Conservation (phyloP, 495 filamentous ascomycete genomes). For the Penicillium simplicissimum region DNA sequence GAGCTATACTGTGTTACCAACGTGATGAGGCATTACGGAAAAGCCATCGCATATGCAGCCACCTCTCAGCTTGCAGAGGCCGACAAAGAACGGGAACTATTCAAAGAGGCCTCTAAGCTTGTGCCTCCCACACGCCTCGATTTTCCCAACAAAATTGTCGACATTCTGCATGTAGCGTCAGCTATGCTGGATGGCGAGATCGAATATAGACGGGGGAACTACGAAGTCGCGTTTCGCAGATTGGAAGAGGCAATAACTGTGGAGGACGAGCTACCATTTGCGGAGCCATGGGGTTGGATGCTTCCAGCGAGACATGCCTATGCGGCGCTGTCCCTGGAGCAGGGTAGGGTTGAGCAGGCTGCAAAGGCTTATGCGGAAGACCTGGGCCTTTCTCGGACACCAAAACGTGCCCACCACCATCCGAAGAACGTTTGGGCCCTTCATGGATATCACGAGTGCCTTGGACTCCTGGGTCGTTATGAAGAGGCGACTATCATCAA, state of each 20-base stretch:
- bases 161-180: constrained; percentile 54
- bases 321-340: constrained; percentile 60
- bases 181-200: constrained; percentile 67
- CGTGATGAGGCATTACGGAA: constrained; percentile 59
- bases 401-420: constrained; percentile 57
- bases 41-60: constrained; percentile 58
- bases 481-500: constrained; percentile 51
- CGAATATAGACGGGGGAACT: constrained; percentile 56
- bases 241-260: constrained; percentile 49
- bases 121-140: constrained; percentile 49
- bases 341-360: constrained; percentile 54
- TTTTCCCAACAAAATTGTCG: constrained; percentile 58
- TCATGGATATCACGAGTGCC: constrained; percentile 62
- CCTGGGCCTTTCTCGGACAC: constrained; percentile 52
- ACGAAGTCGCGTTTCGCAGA: constrained; percentile 49
- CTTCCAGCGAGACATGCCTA: constrained; percentile 63
- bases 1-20: constrained; percentile 58
- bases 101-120: constrained; percentile 39
- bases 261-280: constrained; percentile 55
- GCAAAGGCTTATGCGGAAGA: constrained; percentile 56
- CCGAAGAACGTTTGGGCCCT: constrained; percentile 67
- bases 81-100: constrained; percentile 41
- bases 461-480: constrained; percentile 45
- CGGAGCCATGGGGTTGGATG: constrained; percentile 71
- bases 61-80: constrained; percentile 46